Evolutionary conservation across 768 basidiomycete genomes (phyloP).

Genomic region (Pulveroboletus sp.): DNA sequence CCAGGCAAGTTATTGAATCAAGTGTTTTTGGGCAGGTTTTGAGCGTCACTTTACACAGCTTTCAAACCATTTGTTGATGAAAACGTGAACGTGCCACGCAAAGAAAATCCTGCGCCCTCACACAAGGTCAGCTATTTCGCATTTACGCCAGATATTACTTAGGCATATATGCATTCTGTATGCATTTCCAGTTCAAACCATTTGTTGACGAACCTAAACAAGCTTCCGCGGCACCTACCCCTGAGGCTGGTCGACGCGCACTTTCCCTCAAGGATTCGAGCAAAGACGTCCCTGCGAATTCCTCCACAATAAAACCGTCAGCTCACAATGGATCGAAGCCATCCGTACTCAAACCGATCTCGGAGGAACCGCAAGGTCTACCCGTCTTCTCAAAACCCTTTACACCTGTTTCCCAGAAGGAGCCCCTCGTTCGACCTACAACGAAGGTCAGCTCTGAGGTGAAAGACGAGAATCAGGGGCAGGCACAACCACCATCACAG

Average conservation of each 20-base stretch:
- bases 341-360: slow-evolving; percentile 31
- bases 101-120: slow-evolving; percentile 40
- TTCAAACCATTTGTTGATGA: slow-evolving; percentile 75
- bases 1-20: slow-evolving; percentile 30
- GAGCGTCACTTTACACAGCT: slow-evolving; percentile 9
- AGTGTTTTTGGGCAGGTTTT: slow-evolving; percentile 17
- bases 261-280: slow-evolving; percentile 51
- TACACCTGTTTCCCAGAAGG: slow-evolving; percentile 51
- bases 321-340: slow-evolving; percentile 20
- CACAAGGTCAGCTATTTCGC: slow-evolving; percentile 13
- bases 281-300: slow-evolving; percentile 19
- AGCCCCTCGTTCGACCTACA: slow-evolving; percentile 26
- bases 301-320: slow-evolving; percentile 24
- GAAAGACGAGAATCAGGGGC: slow-evolving; percentile 17
- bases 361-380: slow-evolving; percentile 36
- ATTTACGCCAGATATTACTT: slow-evolving; percentile 4
- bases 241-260: slow-evolving; percentile 36
- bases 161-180: not conserved
- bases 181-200: slow-evolving; percentile 54
- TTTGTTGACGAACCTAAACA: slow-evolving; percentile 57
- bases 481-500: slow-evolving; percentile 21
- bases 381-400: slow-evolving; percentile 63
- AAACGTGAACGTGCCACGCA: slow-evolving; percentile 44
- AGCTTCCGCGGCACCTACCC: slow-evolving; percentile 32
- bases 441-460: slow-evolving; percentile 14